Conservation (phyloP, 441 rosid genomes). For the Mallotus japonicus region DNA sequence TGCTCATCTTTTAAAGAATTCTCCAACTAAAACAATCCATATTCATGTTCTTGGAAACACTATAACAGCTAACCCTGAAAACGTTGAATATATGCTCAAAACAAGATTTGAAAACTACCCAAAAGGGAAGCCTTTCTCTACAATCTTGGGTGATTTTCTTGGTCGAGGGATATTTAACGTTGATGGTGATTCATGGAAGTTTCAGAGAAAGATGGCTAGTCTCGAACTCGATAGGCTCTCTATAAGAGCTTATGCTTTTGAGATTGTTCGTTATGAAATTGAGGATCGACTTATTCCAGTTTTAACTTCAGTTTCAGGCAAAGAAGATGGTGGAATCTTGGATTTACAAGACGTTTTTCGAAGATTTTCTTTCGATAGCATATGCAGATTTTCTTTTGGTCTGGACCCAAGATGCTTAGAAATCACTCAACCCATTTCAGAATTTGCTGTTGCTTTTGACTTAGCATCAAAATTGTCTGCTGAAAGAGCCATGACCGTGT, state of each 20-base stretch:
- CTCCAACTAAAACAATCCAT: slow-evolving; percentile 52
- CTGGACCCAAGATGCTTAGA: slow-evolving; percentile 41
- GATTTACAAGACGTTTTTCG: slow-evolving; percentile 48
- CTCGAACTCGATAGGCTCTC: slow-evolving; percentile 32
- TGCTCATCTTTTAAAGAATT: slow-evolving; percentile 50
- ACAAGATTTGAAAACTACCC: slow-evolving; percentile 44
- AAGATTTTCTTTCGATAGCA: slow-evolving; percentile 44
- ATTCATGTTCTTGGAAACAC: slow-evolving; percentile 53
- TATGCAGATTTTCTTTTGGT: slow-evolving; percentile 38
- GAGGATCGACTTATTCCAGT: slow-evolving; percentile 42
- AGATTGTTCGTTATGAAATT: slow-evolving; percentile 40
- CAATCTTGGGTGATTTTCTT: slow-evolving; percentile 45
- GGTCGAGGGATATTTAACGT: slow-evolving; percentile 60
- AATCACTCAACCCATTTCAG: slow-evolving; percentile 25
- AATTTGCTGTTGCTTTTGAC: slow-evolving; percentile 34
- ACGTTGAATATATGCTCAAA: slow-evolving; percentile 68
- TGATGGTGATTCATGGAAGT: slow-evolving; percentile 48
- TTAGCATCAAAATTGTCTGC: slow-evolving; percentile 59
- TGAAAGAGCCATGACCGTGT: slow-evolving; percentile 30
- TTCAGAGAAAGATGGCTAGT: slow-evolving; percentile 35
- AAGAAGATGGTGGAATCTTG: slow-evolving; percentile 22
- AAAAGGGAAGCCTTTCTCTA: slow-evolving; percentile 51
- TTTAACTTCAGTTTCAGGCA: slow-evolving; percentile 27
- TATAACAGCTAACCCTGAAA: slow-evolving; percentile 58
- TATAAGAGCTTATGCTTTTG: slow-evolving; percentile 39